phyloP scores from a whole-genome alignment of 2,329 filamentous ascomycete genomes.

The Exophiala aquamarina region DNA sequence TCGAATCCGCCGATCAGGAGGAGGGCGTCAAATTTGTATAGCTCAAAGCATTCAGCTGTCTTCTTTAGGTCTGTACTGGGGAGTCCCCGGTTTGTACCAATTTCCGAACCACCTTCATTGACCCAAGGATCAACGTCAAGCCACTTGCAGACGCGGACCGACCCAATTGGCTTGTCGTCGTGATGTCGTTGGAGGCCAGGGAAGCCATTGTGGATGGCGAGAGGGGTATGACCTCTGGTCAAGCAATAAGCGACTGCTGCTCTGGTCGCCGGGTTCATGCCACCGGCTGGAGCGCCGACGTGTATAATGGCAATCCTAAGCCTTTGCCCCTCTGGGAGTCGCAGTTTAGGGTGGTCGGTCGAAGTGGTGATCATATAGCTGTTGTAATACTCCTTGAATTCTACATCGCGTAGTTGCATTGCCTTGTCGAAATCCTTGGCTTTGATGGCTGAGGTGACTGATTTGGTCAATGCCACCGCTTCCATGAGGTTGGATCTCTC shows the following conservation, averaged over 20 bases:
- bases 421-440: slow-evolving; percentile 82
- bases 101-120: slow-evolving; percentile 94
- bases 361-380: slow-evolving; percentile 91
- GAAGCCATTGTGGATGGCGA: slow-evolving; percentile 96
- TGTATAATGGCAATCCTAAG: slow-evolving; percentile 97
- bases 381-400: slow-evolving; percentile 89
- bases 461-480: slow-evolving; percentile 82
- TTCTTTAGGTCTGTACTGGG: slow-evolving; percentile 82
- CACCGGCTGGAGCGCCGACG: slow-evolving; percentile 91
- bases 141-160: slow-evolving; percentile 86
- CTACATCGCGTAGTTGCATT: slow-evolving; percentile 84
- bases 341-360: slow-evolving; percentile 68
- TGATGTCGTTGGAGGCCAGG: slow-evolving; percentile 91
- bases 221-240: slow-evolving; percentile 83
- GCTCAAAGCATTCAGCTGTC: slow-evolving; percentile 78
- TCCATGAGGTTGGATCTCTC: slow-evolving; percentile 84
- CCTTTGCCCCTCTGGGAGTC: slow-evolving; percentile 71
- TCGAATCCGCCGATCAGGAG: slow-evolving; percentile 96
- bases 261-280: slow-evolving; percentile 95
- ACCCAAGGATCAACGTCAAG: slow-evolving; percentile 94
- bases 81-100: slow-evolving; percentile 93
- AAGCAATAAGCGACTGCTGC: slow-evolving; percentile 92
- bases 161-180: slow-evolving; percentile 73
- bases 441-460: slow-evolving; percentile 78
- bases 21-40: slow-evolving; percentile 85